Base-by-base conservation (phyloP, 306 rosid genomes). In the Luffa acutangula region DNA sequence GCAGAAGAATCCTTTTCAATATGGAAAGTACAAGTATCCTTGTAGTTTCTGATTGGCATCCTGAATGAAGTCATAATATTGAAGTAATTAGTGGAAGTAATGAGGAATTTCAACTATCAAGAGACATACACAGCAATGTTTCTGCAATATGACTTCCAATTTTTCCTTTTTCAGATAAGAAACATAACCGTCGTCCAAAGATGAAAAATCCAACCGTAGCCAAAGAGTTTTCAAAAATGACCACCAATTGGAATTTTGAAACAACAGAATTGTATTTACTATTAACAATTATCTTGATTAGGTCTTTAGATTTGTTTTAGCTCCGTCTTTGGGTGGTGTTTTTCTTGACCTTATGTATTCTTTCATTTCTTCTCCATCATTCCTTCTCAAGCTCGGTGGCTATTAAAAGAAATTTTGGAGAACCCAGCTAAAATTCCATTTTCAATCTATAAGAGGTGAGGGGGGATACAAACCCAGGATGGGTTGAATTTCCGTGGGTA, bases 1-100 rank as follows among this genome's bases (percentile, higher is more conserved):
- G 94, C 91, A n/a, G 95, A 90, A 82, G 97, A 92, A 87, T 92
- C 98, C 88, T 91, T 94, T 87, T 94, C 98, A 80, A n/a, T n/a
- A n/a, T 96, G 98, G 87, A 96, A 96, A 78, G 93, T 85, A 77
- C 93, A 89, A 80, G 92, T 84, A 86, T 96, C 97, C 89, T 90
- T 93, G 90, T 93, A 93, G 82, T 88, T 93, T 82, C 93, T 88
- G 77, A 83, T 87, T 78, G 99, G 99, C 97, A 96, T 96, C 92
- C 99, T 96, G 87, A 56, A 84, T 14, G 42, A 81, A 34, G 39
- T 78, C 62, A 66, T 46, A 79, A 58, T 11, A 20, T 56, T 70
- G 17, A 36, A 65, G 75, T 39, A 33, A 33, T 49, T 74, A 74
- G 60, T 14, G 45, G 45, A 49, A 74, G 6, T 51, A 48, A 48